Conservation (phyloP, 768 basidiomycete genomes). For the Cystofilobasidium macerans region DNA sequence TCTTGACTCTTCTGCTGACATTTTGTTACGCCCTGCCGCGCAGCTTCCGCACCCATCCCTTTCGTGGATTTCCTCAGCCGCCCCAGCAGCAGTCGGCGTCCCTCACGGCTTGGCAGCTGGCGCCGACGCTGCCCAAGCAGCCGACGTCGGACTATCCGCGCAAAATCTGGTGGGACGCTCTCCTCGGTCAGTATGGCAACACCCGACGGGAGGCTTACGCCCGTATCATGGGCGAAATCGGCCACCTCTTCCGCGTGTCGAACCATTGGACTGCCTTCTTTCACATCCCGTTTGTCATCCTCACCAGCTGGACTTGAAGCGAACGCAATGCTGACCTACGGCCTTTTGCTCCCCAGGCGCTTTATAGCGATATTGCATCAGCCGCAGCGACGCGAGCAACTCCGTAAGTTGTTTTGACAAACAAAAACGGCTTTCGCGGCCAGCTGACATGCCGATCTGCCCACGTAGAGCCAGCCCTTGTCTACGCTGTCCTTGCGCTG, state of each 20-base stretch:
- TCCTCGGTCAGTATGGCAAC: conserved; percentile 20
- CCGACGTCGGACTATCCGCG: conserved; percentile 18
- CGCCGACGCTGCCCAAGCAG: conserved; percentile 1
- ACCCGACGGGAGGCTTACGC: not conserved
- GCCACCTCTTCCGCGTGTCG: conserved; percentile 12
- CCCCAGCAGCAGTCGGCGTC: not conserved
- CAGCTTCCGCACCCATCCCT: no score
- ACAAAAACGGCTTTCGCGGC: not conserved
- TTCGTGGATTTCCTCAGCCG: no score
- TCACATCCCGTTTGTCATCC: not conserved
- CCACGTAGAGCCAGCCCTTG: conserved; percentile 16
- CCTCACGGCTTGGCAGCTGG: not conserved
- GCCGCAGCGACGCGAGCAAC: conserved; percentile 10
- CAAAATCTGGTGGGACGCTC: conserved; percentile 16
- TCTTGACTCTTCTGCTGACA: no score
- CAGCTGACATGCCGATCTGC: not conserved
- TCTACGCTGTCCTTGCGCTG: conserved; percentile 22
- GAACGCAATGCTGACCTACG: not conserved
- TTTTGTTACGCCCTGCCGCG: no score
- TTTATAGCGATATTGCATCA: conserved; percentile 21
- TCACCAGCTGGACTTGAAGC: not conserved
- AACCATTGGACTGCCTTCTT: conserved; percentile 15
- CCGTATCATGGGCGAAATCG: not conserved
- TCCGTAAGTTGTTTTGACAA: not conserved
- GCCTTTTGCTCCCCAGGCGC: not conserved